A percentile compares a stretch with the other conserved stretches of the same genome.
These are phyloP conservation scores for Domatiomyces catenatus DNA, from an alignment of 2,329 filamentous ascomycete genomes.

Conservation along the genomic window DNA sequence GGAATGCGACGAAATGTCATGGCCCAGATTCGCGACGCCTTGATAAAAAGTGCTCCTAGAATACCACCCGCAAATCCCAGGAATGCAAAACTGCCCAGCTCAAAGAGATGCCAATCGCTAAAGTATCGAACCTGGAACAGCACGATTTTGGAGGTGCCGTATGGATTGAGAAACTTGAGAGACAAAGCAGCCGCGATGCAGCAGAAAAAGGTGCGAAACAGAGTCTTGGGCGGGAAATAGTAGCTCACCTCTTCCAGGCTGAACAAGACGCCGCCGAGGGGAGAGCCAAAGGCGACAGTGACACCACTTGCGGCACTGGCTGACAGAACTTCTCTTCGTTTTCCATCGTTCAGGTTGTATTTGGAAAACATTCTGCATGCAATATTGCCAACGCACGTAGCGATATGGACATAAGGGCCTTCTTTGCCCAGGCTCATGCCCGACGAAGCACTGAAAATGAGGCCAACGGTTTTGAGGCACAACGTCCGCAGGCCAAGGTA, in stretches of 20 bases:
- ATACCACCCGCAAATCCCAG: slow-evolving; percentile 74
- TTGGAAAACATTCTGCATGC: slow-evolving; percentile 85
- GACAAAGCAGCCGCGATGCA: slow-evolving; percentile 82
- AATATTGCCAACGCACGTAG: slow-evolving; percentile 89
- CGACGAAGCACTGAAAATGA: slow-evolving; percentile 80
- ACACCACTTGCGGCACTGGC: slow-evolving; percentile 84
- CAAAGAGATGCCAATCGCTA: slow-evolving; percentile 86
- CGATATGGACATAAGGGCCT: slow-evolving; percentile 93
- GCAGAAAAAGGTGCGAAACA: slow-evolving; percentile 96
- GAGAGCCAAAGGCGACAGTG: slow-evolving; percentile 85
- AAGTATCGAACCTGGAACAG: slow-evolving; percentile 87
- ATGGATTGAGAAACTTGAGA: slow-evolving; percentile 88
- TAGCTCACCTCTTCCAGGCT: slow-evolving; percentile 91
- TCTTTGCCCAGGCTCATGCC: slow-evolving; percentile 91
- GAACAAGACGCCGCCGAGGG: slow-evolving; percentile 78
- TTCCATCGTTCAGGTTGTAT: slow-evolving; percentile 86
- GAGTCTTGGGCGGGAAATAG: slow-evolving; percentile 92
- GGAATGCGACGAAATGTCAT: slow-evolving; percentile 68
- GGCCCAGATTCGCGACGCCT: slow-evolving; percentile 82
- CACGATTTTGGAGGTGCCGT: slow-evolving; percentile 91
- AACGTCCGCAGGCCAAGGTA: slow-evolving; percentile 83
- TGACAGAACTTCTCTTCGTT: slow-evolving; percentile 83
- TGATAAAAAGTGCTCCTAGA: slow-evolving; percentile 85
- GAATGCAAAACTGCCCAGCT: slow-evolving; percentile 70
- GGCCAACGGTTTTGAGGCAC: slow-evolving; percentile 63